These are phyloP conservation scores for Purpureocillium lavendulum DNA, from an alignment of 2,329 filamentous ascomycete species.

Conservation along the genomic window DNA sequence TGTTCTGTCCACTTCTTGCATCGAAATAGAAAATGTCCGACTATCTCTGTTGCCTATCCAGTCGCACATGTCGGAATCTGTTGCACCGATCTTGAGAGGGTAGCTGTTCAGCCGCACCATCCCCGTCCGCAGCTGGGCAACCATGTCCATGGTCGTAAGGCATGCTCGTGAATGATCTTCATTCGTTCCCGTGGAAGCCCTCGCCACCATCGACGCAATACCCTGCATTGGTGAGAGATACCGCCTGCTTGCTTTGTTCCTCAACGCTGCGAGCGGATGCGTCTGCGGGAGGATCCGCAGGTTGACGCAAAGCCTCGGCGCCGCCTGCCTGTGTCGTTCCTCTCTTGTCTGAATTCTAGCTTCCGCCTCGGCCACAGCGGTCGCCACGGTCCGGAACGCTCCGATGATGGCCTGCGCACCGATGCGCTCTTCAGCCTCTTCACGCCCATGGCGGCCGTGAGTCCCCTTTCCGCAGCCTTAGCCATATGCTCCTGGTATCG, in stretches of 20 bases:
- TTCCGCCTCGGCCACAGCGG: background rate
- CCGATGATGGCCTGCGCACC: background rate
- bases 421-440: background rate
- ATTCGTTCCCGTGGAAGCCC: no score
- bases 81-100: slow-evolving; percentile 2
- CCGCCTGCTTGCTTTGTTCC: no score
- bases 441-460: slow-evolving; percentile 16
- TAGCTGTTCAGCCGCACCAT: slow-evolving; percentile 2
- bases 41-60: slow-evolving; percentile 3
- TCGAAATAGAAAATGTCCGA: slow-evolving; percentile 5
- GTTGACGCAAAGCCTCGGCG: slow-evolving; percentile 1
- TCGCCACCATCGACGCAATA: no score
- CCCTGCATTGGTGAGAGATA: no score
- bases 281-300: slow-evolving; percentile 1
- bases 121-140: slow-evolving; percentile 5
- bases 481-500: slow-evolving; percentile 2
- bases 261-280: no score
- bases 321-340: background rate
- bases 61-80: slow-evolving; percentile 2
- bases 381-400: background rate
- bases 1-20: slow-evolving; percentile 1
- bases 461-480: background rate
- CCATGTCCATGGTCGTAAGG: no score
- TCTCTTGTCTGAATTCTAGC: background rate
- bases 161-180: no score